These are phyloP conservation scores for Hypoxylon sp. DNA, from an alignment of 2,329 filamentous ascomycete species.

Conservation along the genomic window DNA sequence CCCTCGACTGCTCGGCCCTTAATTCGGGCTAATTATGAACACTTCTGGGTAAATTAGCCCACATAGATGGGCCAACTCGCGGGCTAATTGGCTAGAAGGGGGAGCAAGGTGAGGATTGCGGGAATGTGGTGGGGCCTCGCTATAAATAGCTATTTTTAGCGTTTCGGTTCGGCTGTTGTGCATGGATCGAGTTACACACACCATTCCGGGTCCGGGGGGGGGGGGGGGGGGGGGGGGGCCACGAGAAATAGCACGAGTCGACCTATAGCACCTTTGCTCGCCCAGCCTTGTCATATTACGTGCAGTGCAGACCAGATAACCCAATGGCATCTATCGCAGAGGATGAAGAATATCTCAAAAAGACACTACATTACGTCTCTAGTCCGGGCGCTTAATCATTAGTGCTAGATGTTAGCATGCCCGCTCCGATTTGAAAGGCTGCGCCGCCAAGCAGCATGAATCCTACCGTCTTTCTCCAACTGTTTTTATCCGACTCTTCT, in stretches of 20 bases:
- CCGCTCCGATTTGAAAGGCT: constrained; percentile 35
- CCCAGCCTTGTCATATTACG: constrained; percentile 39
- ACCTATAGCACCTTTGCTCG: constrained; percentile 7
- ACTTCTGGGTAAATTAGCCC: constrained; percentile 48
- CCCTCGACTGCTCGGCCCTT: constrained; percentile 30
- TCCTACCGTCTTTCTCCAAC: constrained; percentile 38
- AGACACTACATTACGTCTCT: constrained; percentile 11
- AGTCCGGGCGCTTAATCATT: constrained; percentile 42
- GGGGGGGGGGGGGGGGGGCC: constrained; percentile 49
- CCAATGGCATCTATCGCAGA: constrained; percentile 31
- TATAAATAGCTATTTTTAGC: constrained; percentile 57
- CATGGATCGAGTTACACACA: constrained; percentile 45
- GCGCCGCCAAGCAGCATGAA: constrained; percentile 40
- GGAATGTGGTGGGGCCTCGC: constrained; percentile 36
- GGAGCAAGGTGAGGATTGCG: constrained; percentile 40
- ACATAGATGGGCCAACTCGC: constrained; percentile 37
- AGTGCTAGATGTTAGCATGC: constrained; percentile 18
- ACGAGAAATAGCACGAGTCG: constrained; percentile 23
- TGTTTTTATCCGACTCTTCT: constrained; percentile 37
- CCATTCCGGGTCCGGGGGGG: constrained; percentile 44
- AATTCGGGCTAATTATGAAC: constrained; percentile 44
- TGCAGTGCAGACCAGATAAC: constrained; percentile 37
- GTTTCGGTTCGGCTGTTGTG: constrained; percentile 49
- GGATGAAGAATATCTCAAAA: constrained; percentile 10
- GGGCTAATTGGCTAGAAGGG: constrained; percentile 49